Evolutionary conservation across 106 monocot genomes (phyloP).

Genomic region (Dioscorea zingiberensis): DNA sequence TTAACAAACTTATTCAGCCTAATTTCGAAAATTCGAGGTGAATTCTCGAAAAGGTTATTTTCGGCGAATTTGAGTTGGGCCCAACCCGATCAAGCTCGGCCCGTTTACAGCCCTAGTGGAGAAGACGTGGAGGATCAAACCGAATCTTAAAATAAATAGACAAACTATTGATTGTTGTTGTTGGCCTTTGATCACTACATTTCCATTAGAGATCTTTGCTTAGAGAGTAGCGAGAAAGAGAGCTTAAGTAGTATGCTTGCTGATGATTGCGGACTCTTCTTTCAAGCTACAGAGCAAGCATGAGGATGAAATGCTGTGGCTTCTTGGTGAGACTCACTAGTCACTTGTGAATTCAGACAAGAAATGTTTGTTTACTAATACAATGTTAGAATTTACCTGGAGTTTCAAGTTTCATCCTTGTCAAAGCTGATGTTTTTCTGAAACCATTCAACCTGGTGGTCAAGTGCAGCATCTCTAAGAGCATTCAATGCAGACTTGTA

Average conservation of each 20-base stretch:
- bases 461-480: constrained; percentile 65
- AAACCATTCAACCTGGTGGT: constrained; percentile 50
- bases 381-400: background rate
- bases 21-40: no score
- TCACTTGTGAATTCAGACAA: no score
- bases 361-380: background rate
- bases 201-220: no score
- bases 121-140: constrained; percentile 21
- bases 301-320: constrained; percentile 14
- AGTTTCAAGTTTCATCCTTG: constrained; percentile 41
- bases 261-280: constrained; percentile 17
- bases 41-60: no score
- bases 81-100: no score
- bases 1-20: no score
- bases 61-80: no score
- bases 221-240: no score
- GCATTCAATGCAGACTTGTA: constrained; percentile 67
- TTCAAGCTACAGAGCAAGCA: constrained; percentile 7
- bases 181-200: no score
- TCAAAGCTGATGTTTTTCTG: constrained; percentile 30
- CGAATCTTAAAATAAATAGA: background rate
- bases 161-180: no score
- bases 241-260: background rate
- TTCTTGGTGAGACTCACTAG: background rate
- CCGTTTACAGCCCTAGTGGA: no score